Conservation (phyloP, 352 stramenopile genomes). For the Thalassiosira livingstoniorum region DNA sequence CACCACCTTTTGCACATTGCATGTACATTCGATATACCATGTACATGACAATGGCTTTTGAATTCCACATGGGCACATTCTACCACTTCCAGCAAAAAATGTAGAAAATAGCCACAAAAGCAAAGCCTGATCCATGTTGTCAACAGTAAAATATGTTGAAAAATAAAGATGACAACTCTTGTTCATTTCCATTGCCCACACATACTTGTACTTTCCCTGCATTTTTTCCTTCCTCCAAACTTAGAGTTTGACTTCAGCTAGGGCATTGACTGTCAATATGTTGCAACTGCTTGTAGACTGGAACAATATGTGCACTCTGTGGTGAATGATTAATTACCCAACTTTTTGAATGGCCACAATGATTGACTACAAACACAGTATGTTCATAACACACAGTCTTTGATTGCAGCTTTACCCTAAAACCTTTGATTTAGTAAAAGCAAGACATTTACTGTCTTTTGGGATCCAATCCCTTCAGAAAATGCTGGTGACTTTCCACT, state of each 20-base stretch:
- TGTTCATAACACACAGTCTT: neutral
- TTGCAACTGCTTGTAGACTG: neutral
- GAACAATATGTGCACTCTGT: neutral
- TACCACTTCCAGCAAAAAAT: neutral
- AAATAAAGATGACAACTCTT: neutral
- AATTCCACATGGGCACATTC: neutral
- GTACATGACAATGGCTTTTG: neutral
- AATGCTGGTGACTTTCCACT: neutral
- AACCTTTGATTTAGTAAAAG: neutral
- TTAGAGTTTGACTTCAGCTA: neutral
- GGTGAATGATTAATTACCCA: neutral
- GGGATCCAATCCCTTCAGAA: neutral
- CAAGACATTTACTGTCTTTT: neutral
- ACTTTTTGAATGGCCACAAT: neutral
- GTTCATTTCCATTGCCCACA: neutral
- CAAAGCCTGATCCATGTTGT: neutral
- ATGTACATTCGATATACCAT: neutral
- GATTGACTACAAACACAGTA: neutral
- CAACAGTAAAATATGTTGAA: neutral
- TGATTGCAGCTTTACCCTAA: neutral
- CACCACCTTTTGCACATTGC: neutral
- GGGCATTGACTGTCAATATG: neutral
- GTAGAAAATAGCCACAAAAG: neutral
- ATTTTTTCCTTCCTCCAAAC: neutral
- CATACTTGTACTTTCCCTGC: neutral